Percentiles rank a stretch among this genome's conserved stretches.
Evolutionary conservation across 148 eudicot genomes (phyloP).

Genomic region (Chenopodium suecicum): DNA sequence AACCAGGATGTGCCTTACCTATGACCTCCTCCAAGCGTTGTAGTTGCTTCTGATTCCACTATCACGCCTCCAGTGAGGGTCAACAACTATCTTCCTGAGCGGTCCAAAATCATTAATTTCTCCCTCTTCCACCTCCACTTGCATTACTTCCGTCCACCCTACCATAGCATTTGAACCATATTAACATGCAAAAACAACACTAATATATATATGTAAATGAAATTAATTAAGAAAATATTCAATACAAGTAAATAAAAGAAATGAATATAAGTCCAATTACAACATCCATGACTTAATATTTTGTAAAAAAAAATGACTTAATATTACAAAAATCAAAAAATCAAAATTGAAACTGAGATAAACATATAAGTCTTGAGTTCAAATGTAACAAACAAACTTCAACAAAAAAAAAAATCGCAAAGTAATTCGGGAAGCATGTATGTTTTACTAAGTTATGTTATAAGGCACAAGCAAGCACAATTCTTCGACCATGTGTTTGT

Average conservation of each 20-base stretch:
- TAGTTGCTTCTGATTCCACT: slow-evolving; percentile 6
- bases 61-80: slow-evolving; percentile 15
- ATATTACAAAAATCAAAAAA: too few relatives aligned
- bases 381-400: too few relatives aligned
- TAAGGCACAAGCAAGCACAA: background rate
- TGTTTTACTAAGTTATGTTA: background rate
- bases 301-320: too few relatives aligned
- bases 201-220: too few relatives aligned
- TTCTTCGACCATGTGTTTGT: background rate
- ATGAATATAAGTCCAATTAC: background rate
- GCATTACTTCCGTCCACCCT: background rate
- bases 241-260: too few relatives aligned
- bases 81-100: slow-evolving; percentile 7
- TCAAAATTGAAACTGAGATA: too few relatives aligned
- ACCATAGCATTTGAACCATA: background rate
- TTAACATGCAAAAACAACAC: background rate
- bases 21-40: slow-evolving; percentile 14
- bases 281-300: too few relatives aligned
- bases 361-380: background rate
- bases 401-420: too few relatives aligned
- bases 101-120: background rate
- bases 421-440: too few relatives aligned
- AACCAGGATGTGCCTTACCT: background rate
- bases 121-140: background rate
- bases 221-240: too few relatives aligned